A percentile compares a stretch with the other conserved stretches of the same genome.
phyloP scores from a whole-genome alignment of 441 rosid genomes.

The Erysimum pusillum region DNA sequence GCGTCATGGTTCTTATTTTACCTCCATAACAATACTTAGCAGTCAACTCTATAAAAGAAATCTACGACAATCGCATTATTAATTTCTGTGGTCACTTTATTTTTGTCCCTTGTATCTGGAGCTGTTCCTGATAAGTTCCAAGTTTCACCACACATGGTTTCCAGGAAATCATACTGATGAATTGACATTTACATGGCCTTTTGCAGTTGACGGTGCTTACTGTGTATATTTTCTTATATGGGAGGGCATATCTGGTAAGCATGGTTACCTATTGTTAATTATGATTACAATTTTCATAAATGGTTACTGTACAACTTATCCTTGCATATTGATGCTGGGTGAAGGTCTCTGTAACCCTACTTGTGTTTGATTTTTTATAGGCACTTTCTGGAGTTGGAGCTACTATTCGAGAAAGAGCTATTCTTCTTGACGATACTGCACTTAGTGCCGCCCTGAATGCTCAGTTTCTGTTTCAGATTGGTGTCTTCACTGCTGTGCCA shows the following conservation, averaged over 20 bases:
- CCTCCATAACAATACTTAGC: slow-evolving; percentile 12
- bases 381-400: slow-evolving; percentile 98
- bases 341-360: slow-evolving; percentile 22
- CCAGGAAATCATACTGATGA: slow-evolving; percentile 38
- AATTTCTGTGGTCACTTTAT: slow-evolving; percentile 15
- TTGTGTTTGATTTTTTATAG: slow-evolving; percentile 56
- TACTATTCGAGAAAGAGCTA: slow-evolving; percentile 66
- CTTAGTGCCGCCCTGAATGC: slow-evolving; percentile 88
- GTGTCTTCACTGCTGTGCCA: slow-evolving; percentile 95
- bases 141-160: slow-evolving; percentile 36
- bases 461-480: slow-evolving; percentile 97
- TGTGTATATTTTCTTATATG: slow-evolving; percentile 87
- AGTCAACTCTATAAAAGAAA: slow-evolving; percentile 14
- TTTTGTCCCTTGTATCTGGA: slow-evolving; percentile 23
- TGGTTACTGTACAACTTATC: slow-evolving; percentile 9
- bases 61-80: slow-evolving; percentile 4
- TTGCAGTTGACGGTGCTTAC: slow-evolving; percentile 97
- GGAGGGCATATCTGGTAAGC: slow-evolving; percentile 95
- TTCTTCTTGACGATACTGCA: slow-evolving; percentile 65
- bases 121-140: slow-evolving; percentile 34
- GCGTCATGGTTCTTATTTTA: slow-evolving; percentile 33
- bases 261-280: slow-evolving; percentile 31
- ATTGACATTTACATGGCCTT: slow-evolving; percentile 40
- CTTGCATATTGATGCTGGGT: slow-evolving; percentile 26
- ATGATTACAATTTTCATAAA: slow-evolving; percentile 32